Conservation (phyloP, 2,329 filamentous ascomycete genomes). For the Chaetomiaceae sp. region DNA sequence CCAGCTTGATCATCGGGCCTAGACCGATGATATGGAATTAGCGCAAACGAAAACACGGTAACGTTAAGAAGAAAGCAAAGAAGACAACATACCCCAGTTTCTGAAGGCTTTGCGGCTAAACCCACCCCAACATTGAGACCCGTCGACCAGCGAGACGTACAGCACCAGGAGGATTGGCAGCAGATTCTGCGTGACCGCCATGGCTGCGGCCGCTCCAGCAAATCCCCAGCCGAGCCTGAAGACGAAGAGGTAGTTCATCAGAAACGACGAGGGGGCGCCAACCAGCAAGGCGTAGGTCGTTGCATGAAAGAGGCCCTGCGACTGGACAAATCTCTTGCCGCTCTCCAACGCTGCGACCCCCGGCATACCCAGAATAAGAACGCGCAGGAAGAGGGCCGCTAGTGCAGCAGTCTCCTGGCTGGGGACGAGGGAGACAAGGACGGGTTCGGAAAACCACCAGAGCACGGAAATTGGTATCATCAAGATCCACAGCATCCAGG, state of each 20-base stretch:
- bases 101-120: conserved; percentile 48
- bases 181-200: conserved; percentile 70
- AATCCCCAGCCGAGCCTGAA: conserved; percentile 67
- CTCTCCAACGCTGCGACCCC: conserved; percentile 72
- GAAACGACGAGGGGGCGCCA: conserved; percentile 67
- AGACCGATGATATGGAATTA: neutral
- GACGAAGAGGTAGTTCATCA: conserved; percentile 73
- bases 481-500: conserved; percentile 66
- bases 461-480: conserved; percentile 64
- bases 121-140: conserved; percentile 77
- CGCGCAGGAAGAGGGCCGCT: conserved; percentile 65
- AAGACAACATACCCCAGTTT: conserved; percentile 26
- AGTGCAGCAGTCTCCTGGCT: conserved; percentile 64
- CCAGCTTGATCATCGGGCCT: conserved; percentile 66
- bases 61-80: neutral
- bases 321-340: conserved; percentile 74
- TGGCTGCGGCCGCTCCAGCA: conserved; percentile 74
- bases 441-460: conserved; percentile 60
- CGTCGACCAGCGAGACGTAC: conserved; percentile 69
- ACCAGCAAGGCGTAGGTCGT: conserved; percentile 71
- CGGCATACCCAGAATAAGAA: conserved; percentile 65
- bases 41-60: neutral
- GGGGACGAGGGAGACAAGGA: conserved; percentile 61
- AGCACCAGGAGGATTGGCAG: conserved; percentile 70
- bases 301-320: conserved; percentile 71